These are phyloP conservation scores for Candida sithepensis DNA, from an alignment of 805 yeast species.

Conservation along the genomic window DNA sequence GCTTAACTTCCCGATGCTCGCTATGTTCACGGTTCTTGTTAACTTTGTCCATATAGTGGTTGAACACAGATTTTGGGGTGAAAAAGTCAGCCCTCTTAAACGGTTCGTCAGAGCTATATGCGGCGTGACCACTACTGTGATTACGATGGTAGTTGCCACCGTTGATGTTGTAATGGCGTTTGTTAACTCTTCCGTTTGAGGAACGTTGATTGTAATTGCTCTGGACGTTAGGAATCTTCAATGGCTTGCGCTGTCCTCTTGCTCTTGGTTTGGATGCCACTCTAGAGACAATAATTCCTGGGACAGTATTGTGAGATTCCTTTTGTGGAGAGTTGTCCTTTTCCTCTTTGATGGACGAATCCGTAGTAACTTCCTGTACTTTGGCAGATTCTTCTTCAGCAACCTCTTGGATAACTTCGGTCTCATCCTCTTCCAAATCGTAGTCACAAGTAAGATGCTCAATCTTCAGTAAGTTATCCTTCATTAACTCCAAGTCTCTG, in stretches of 20 bases:
- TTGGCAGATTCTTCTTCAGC: constrained; percentile 7
- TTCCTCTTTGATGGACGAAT: constrained; percentile 25
- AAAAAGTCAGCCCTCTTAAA: constrained; percentile 66
- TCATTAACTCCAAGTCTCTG: constrained; percentile 63
- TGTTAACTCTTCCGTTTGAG: constrained; percentile 18
- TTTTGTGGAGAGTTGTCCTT: constrained; percentile 10
- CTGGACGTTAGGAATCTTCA: constrained; percentile 25
- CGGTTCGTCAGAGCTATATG: constrained; percentile 19
- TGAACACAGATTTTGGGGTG: constrained; percentile 73
- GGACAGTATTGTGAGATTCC: constrained; percentile 12
- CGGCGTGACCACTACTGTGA: constrained; percentile 13
- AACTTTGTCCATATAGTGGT: constrained; percentile 67
- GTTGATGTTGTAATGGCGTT: constrained; percentile 6
- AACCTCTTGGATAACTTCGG: constrained; percentile 17
- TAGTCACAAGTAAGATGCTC: constrained; percentile 82
- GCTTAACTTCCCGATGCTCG: constrained; percentile 39
- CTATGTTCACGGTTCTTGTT: constrained; percentile 40
- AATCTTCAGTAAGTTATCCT: constrained; percentile 54
- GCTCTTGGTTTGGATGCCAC: constrained; percentile 9
- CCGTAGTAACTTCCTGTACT: constrained; percentile 15
- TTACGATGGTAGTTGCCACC: constrained; percentile 11
- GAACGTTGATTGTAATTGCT: constrained; percentile 16
- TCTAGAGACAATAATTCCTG: constrained; percentile 4
- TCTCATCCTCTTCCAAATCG: constrained; percentile 40
- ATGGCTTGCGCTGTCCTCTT: constrained; percentile 27